A percentile compares a stretch with the other conserved stretches of the same genome.
Evolutionary conservation across 768 basidiomycete genomes (phyloP).

Genomic region (Psilocybe sp.): DNA sequence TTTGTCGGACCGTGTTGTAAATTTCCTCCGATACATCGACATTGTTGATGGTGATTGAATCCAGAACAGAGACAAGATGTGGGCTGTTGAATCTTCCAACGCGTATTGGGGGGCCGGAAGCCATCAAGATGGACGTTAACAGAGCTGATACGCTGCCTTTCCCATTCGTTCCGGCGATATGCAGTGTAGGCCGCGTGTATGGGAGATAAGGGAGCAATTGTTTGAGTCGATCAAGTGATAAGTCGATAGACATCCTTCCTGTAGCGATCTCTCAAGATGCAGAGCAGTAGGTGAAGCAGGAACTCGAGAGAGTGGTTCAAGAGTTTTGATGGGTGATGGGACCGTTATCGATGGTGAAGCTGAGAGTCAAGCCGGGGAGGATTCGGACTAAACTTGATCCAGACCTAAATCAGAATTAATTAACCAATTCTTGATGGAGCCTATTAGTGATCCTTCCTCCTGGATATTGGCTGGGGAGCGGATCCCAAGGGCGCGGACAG

Average conservation of each 20-base stretch:
- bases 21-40: constrained; percentile 41
- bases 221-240: constrained; percentile 59
- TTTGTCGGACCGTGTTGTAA: constrained; percentile 45
- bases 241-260: constrained; percentile 58
- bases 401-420: too few species aligned
- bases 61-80: constrained; percentile 75
- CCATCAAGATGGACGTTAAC: constrained; percentile 69
- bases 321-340: too few species aligned
- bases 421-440: too few species aligned
- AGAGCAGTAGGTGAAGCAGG: too few species aligned
- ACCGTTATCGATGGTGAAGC: too few species aligned
- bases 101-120: constrained; percentile 50
- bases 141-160: constrained; percentile 92
- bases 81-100: constrained; percentile 92
- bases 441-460: too few species aligned
- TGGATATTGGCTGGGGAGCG: too few species aligned
- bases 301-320: too few species aligned
- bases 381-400: too few species aligned
- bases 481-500: too few species aligned
- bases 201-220: constrained; percentile 50
- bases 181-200: constrained; percentile 78
- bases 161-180: constrained; percentile 95
- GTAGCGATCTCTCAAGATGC: not conserved
- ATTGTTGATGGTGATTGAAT: constrained; percentile 72
- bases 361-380: too few species aligned